These are phyloP conservation scores for Prunus yedoensis DNA, from an alignment of 331 rosid species.

Conservation along the genomic window DNA sequence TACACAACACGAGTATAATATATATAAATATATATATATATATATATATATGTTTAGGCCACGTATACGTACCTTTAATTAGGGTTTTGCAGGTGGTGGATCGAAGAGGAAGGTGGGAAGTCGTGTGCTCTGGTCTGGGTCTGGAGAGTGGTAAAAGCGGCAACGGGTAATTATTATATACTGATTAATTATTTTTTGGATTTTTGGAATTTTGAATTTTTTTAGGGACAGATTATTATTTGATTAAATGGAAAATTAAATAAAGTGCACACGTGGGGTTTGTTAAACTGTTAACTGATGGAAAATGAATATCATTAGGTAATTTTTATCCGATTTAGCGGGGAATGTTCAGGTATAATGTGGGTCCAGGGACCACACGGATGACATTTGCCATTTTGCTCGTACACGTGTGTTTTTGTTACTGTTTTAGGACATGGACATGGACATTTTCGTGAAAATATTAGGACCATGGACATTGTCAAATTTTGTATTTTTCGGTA, in stretches of 20 bases:
- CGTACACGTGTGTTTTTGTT: neutral
- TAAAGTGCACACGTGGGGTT: neutral
- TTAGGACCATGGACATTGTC: too few species aligned
- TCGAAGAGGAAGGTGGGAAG: neutral
- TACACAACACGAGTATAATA: neutral
- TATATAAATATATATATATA: neutral
- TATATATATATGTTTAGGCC: neutral
- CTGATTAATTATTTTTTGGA: too few species aligned
- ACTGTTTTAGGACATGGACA: neutral
- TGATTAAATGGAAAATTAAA: neutral
- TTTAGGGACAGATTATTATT: too few species aligned
- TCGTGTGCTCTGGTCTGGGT: neutral
- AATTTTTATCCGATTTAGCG: neutral
- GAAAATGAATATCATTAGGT: conserved; percentile 8
- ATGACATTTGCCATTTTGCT: neutral
- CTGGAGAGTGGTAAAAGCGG: neutral
- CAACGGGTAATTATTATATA: neutral
- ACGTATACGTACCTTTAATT: neutral
- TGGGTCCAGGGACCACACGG: conserved; percentile 12
- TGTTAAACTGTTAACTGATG: neutral
- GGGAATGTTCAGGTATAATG: neutral
- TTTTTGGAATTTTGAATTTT: too few species aligned
- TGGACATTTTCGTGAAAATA: neutral
- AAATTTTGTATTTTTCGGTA: too few species aligned
- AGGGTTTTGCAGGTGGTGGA: conserved; percentile 24